These are phyloP conservation scores for Boletus edulis DNA, from an alignment of 768 basidiomycete genomes.

Conservation along the genomic window DNA sequence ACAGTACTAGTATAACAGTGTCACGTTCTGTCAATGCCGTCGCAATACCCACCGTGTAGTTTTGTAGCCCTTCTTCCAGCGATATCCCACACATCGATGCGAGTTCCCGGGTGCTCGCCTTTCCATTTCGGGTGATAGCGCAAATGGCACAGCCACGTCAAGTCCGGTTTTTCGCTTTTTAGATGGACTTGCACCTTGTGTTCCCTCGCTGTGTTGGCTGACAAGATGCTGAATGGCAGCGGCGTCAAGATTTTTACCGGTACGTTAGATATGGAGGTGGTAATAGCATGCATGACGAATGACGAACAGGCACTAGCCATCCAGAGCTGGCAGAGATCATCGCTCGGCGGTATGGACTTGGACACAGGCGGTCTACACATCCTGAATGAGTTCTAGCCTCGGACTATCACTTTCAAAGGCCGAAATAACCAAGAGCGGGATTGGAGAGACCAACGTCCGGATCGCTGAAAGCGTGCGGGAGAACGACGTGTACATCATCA, in stretches of 20 bases:
- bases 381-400: slow-evolving; percentile 54
- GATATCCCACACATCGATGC: background rate
- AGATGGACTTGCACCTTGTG: slow-evolving; percentile 9
- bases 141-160: slow-evolving; percentile 21
- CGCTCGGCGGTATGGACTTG: slow-evolving; percentile 67
- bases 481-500: slow-evolving; percentile 98
- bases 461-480: slow-evolving; percentile 96
- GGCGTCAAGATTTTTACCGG: slow-evolving; percentile 62
- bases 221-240: slow-evolving; percentile 51
- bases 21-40: slow-evolving; percentile 23
- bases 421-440: slow-evolving; percentile 82
- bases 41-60: slow-evolving; percentile 37
- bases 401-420: slow-evolving; percentile 87
- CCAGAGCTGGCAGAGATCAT: slow-evolving; percentile 94
- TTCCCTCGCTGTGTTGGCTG: slow-evolving; percentile 13
- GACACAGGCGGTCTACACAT: slow-evolving; percentile 13
- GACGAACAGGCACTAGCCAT: slow-evolving; percentile 79
- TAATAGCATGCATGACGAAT: background rate
- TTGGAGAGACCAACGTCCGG: slow-evolving; percentile 89
- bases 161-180: slow-evolving; percentile 3
- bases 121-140: background rate
- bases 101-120: background rate
- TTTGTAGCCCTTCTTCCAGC: slow-evolving; percentile 26
- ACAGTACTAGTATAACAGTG: slow-evolving; percentile 33
- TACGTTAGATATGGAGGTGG: slow-evolving; percentile 27